Percentiles rank a stretch among this genome's conserved stretches.
Conservation (phyloP, 140 eudicot genomes). For the Bidens hawaiensis region DNA sequence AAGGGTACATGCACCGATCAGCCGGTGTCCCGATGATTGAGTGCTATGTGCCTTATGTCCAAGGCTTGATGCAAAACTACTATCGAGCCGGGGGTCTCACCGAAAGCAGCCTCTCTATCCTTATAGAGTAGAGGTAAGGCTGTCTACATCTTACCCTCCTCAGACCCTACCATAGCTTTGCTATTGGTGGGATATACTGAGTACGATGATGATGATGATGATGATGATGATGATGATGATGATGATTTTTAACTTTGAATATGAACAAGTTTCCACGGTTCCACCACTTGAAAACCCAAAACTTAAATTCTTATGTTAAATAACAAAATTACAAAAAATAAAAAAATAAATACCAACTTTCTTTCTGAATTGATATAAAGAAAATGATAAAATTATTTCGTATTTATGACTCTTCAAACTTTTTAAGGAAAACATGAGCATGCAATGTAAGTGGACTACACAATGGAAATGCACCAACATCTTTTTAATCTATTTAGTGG, state of each 20-base stretch:
- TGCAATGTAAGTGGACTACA: slow-evolving; percentile 28
- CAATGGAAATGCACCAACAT: slow-evolving; percentile 20
- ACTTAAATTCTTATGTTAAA: not conserved
- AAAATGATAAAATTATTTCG: not conserved
- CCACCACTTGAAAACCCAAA: not conserved
- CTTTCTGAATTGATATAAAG: not conserved
- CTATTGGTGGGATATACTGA: no score
- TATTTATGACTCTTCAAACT: not conserved
- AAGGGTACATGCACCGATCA: no score
- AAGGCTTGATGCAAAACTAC: no score
- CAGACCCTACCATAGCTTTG: no score
- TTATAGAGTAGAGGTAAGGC: no score
- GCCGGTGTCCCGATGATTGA: no score
- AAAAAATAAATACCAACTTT: not conserved
- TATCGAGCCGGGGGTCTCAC: no score
- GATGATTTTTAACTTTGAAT: not conserved
- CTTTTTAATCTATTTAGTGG: not conserved
- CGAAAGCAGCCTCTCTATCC: no score
- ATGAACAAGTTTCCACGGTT: not conserved
- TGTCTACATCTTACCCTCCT: no score
- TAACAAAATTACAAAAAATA: not conserved
- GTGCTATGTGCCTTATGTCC: no score
- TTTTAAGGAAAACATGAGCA: not conserved
- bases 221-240: no score
- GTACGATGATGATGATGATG: no score